phyloP scores from a whole-genome alignment of 202 grass and related monocot genomes.

The Saccharum hybrid region DNA sequence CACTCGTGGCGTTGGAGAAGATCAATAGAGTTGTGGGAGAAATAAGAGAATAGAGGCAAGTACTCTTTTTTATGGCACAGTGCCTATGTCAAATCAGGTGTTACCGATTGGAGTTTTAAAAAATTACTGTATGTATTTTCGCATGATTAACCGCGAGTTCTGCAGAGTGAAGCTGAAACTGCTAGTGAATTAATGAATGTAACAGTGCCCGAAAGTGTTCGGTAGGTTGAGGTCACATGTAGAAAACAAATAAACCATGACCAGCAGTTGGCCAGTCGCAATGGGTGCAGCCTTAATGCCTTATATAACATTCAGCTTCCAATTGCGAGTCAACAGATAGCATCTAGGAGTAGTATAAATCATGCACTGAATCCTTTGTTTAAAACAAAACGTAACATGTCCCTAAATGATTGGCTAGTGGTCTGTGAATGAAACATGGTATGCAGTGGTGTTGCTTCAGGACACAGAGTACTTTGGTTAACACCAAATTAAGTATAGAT shows the following conservation, averaged over 20 bases:
- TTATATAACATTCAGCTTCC: conserved; percentile 9
- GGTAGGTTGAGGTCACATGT: background rate
- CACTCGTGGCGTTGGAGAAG: conserved; percentile 30
- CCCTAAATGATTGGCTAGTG: conserved; percentile 1
- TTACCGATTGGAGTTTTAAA: background rate
- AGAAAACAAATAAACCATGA: background rate
- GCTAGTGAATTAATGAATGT: background rate
- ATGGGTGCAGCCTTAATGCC: background rate
- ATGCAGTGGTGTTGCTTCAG: background rate
- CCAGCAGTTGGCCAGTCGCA: background rate
- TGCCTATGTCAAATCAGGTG: conserved; percentile 40
- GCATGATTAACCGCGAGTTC: background rate
- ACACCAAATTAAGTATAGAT: conserved; percentile 25
- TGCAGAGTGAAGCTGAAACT: background rate
- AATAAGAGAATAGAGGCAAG: conserved; percentile 72
- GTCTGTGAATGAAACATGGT: conserved; percentile 16
- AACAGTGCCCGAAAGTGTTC: background rate
- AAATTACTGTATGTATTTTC: background rate
- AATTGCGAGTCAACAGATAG: background rate
- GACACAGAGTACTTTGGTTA: background rate
- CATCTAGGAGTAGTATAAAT: background rate
- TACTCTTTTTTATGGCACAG: conserved; percentile 53
- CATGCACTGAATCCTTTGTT: background rate
- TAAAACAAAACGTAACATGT: background rate
- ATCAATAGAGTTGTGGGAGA: conserved; percentile 18